A percentile compares a stretch with the other conserved stretches of the same genome.
Evolutionary conservation across 345 rosid genomes (phyloP).

Genomic region (Populus ilicifolia): DNA sequence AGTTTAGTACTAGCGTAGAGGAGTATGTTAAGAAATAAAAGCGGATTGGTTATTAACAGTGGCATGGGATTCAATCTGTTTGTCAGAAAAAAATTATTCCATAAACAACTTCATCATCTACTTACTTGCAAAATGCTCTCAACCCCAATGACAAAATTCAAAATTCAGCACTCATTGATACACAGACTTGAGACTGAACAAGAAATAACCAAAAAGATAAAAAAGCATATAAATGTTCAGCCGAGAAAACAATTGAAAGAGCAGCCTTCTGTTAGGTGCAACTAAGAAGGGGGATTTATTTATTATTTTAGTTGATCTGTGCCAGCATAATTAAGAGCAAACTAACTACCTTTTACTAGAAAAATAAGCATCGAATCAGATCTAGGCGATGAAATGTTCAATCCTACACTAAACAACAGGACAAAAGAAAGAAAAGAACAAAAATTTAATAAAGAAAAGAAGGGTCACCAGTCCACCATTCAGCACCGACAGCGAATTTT

Average conservation of each 20-base stretch:
- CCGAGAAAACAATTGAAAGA: background rate
- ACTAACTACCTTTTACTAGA: background rate
- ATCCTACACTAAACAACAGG: background rate
- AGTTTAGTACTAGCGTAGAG: background rate
- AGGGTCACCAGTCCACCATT: background rate
- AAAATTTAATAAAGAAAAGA: background rate
- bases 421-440: background rate
- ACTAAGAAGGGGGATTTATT: background rate
- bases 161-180: background rate
- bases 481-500: constrained; percentile 5
- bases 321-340: background rate
- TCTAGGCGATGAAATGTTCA: background rate
- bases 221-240: background rate
- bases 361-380: constrained; percentile 1
- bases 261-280: background rate
- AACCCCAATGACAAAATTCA: background rate
- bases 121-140: background rate
- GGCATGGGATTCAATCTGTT: too few species aligned
- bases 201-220: background rate
- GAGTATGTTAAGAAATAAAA: background rate
- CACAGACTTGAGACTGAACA: background rate
- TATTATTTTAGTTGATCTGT: background rate
- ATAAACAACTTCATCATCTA: background rate
- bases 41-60: background rate
- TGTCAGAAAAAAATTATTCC: background rate